phyloP scores from a whole-genome alignment of 176 grass and related monocot species.

The Luzula sylvatica region DNA sequence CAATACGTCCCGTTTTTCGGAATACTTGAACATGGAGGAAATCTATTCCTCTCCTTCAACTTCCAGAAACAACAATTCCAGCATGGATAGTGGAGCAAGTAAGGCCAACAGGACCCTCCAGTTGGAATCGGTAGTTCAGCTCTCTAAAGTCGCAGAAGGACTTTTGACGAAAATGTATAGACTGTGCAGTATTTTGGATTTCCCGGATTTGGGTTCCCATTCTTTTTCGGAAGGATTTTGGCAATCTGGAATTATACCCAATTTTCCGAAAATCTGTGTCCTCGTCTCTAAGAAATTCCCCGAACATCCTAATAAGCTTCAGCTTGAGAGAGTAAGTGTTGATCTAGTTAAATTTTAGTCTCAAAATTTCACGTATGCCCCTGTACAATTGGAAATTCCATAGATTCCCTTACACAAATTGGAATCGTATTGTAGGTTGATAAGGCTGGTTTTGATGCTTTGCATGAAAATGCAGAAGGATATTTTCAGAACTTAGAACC shows the following conservation, averaged over 20 bases:
- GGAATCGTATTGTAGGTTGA: conserved; percentile 52
- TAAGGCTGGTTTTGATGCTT: conserved; percentile 81
- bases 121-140: conserved; percentile 78
- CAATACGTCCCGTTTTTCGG: conserved; percentile 56
- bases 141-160: conserved; percentile 76
- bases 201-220: conserved; percentile 59
- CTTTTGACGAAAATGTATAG: conserved; percentile 85
- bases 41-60: conserved; percentile 34
- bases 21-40: conserved; percentile 64
- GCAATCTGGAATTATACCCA: conserved; percentile 82
- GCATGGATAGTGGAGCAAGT: neutral
- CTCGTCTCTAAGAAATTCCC: conserved; percentile 91
- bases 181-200: conserved; percentile 61
- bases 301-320: conserved; percentile 90
- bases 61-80: conserved; percentile 15
- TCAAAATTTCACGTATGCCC: conserved; percentile 7
- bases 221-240: conserved; percentile 77
- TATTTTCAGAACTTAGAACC: conserved; percentile 93
- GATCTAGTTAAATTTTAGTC: neutral
- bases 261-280: conserved; percentile 77
- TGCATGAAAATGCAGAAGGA: conserved; percentile 89
- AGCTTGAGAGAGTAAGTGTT: conserved; percentile 61
- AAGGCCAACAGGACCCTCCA: conserved; percentile 45
- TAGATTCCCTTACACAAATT: neutral
- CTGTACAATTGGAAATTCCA: neutral